Percentiles rank a stretch among this genome's conserved stretches.
Evolutionary conservation across 148 eudicot species (phyloP).

Genomic region (Euryodendron excelsum): DNA sequence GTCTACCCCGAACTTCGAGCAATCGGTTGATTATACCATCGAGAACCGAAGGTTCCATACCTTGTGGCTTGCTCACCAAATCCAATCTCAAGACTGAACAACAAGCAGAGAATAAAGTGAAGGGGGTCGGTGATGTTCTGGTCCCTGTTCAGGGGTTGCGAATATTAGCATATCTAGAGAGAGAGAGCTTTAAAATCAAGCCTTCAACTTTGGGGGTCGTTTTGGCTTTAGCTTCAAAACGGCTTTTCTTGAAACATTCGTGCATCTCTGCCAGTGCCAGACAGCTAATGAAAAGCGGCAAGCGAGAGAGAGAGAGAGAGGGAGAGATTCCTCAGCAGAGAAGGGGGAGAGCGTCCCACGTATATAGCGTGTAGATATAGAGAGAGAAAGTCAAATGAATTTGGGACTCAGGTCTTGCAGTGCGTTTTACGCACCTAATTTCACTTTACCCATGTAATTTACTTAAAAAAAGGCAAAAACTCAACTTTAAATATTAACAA

Average conservation of each 20-base stretch:
- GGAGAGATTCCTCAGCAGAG: too few species aligned
- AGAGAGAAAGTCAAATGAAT: conserved; percentile 7
- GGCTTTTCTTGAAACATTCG: not conserved
- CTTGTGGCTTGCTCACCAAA: not conserved
- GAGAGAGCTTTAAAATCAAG: conserved; percentile 7
- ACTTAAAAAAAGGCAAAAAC: too few species aligned
- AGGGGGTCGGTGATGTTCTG: conserved; percentile 7
- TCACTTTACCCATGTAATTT: too few species aligned
- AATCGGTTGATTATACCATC: conserved; percentile 66
- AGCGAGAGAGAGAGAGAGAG: not conserved
- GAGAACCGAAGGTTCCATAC: conserved; percentile 52
- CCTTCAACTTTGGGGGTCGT: not conserved
- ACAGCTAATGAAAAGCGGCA: not conserved
- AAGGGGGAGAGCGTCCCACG: not conserved
- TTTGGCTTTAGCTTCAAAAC: conserved; percentile 11
- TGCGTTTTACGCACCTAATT: not conserved
- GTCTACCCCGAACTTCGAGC: conserved; percentile 55
- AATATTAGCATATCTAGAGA: conserved; percentile 13
- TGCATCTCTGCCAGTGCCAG: not conserved
- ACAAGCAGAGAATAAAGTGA: conserved; percentile 9
- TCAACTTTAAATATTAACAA: too few species aligned
- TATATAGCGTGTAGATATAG: not conserved
- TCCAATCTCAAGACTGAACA: not conserved
- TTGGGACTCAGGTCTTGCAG: not conserved
- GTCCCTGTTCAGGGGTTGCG: not conserved